These are phyloP conservation scores for Parastagonospora nodorum DNA, from an alignment of 2,329 filamentous ascomycete genomes.

Conservation along the genomic window DNA sequence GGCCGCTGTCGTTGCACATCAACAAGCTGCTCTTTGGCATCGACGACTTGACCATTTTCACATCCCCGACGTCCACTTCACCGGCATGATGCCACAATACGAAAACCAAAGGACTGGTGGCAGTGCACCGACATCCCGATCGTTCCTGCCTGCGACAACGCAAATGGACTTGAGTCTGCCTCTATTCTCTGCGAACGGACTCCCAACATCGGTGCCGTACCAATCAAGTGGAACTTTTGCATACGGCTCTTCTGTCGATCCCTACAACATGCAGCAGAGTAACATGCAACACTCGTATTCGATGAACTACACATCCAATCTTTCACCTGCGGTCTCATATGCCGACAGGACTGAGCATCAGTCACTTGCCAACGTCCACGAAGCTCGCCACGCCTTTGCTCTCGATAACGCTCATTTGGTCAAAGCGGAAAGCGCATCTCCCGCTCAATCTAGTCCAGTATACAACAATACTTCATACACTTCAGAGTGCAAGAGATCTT, in stretches of 20 bases:
- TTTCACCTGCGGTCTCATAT: slow-evolving; percentile 36
- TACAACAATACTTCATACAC: slow-evolving; percentile 42
- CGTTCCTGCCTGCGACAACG: slow-evolving; percentile 36
- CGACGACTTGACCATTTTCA: slow-evolving; percentile 38
- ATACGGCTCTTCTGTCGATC: slow-evolving; percentile 41
- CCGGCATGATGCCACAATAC: slow-evolving; percentile 37
- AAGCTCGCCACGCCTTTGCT: slow-evolving; percentile 32
- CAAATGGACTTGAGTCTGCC: slow-evolving; percentile 45
- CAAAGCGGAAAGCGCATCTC: slow-evolving; percentile 52
- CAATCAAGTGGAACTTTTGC: slow-evolving; percentile 42
- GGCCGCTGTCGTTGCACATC: slow-evolving; percentile 45
- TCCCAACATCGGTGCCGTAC: slow-evolving; percentile 41
- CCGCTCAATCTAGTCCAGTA: slow-evolving; percentile 47
- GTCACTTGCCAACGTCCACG: slow-evolving; percentile 32
- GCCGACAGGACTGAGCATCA: slow-evolving; percentile 25
- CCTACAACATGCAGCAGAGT: slow-evolving; percentile 43
- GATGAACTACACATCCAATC: slow-evolving; percentile 29
- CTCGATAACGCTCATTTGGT: slow-evolving; percentile 42
- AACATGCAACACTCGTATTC: slow-evolving; percentile 23
- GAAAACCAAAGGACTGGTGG: slow-evolving; percentile 32
- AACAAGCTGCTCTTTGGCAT: slow-evolving; percentile 43
- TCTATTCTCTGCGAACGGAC: slow-evolving; percentile 35
- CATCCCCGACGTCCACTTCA: slow-evolving; percentile 37
- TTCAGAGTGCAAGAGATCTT: slow-evolving; percentile 52
- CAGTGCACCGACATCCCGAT: slow-evolving; percentile 31